phyloP scores from a whole-genome alignment of 2,329 filamentous ascomycete species.

The Aspergillus proliferans region DNA sequence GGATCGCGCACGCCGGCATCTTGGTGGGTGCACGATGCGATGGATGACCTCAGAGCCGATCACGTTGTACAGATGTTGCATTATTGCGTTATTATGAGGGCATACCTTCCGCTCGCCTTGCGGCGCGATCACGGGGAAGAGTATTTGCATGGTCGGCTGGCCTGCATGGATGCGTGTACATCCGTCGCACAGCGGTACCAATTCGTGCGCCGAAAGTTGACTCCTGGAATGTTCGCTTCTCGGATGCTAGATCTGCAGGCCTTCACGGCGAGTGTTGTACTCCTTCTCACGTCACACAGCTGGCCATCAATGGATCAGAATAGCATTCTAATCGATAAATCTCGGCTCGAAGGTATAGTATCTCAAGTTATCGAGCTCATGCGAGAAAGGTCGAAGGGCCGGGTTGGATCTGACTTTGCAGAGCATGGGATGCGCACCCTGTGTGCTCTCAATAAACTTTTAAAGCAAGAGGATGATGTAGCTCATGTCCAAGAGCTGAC shows the following conservation, averaged over 20 bases:
- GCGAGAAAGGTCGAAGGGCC: constrained; percentile 4
- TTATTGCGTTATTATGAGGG: constrained; percentile 10
- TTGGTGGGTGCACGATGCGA: constrained; percentile 8
- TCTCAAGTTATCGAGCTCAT: constrained; percentile 7
- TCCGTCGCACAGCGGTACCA: constrained; percentile 8
- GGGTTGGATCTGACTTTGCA: constrained; percentile 5
- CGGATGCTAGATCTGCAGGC: constrained; percentile 12
- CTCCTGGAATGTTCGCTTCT: constrained; percentile 9
- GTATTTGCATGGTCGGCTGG: constrained; percentile 9
- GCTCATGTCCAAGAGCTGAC: constrained; percentile 4
- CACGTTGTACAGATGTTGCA: constrained; percentile 14
- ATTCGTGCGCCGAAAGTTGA: constrained; percentile 8
- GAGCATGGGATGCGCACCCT: constrained; percentile 5
- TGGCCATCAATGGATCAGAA: not conserved
- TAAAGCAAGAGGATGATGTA: constrained; percentile 5
- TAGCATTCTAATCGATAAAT: no score
- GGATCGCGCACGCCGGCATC: constrained; percentile 5
- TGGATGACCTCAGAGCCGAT: constrained; percentile 2
- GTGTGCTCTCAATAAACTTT: constrained; percentile 6
- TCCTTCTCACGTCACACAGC: constrained; percentile 10
- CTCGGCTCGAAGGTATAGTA: constrained; percentile 1
- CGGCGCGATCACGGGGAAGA: constrained; percentile 7
- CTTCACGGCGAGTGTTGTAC: constrained; percentile 8
- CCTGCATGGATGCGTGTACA: constrained; percentile 13
- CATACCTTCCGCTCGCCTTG: constrained; percentile 9